Percentiles rank a stretch among this genome's conserved stretches.
Conservation (phyloP, 1,139 yeast species). For the Blastobotrys capitulatus region DNA sequence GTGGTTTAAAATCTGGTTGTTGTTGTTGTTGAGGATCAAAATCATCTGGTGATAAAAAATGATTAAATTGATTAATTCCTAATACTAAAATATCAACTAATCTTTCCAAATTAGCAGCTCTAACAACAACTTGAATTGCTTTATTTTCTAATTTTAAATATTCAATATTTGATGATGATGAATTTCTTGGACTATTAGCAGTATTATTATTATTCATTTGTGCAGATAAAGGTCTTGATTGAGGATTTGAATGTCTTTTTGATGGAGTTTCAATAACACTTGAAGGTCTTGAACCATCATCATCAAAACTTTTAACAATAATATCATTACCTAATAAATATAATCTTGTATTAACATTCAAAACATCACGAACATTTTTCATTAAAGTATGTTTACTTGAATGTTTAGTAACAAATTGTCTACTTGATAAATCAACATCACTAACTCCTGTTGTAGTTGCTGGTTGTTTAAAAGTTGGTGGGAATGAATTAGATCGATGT, state of each 20-base stretch:
- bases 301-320: slow-evolving; percentile 48
- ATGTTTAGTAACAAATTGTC: slow-evolving; percentile 35
- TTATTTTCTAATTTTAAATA: slow-evolving; percentile 12
- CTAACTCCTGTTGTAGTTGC: slow-evolving; percentile 35
- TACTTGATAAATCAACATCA: slow-evolving; percentile 35
- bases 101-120: slow-evolving; percentile 56
- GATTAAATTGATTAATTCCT: slow-evolving; percentile 54
- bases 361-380: slow-evolving; percentile 51
- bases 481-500: slow-evolving; percentile 35
- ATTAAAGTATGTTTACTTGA: slow-evolving; percentile 43
- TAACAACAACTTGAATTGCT: slow-evolving; percentile 42
- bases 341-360: slow-evolving; percentile 51
- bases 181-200: slow-evolving; percentile 13
- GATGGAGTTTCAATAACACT: slow-evolving; percentile 45
- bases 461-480: slow-evolving; percentile 26
- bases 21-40: slow-evolving; percentile 14
- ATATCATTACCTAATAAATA: slow-evolving; percentile 49
- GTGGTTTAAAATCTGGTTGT: slow-evolving; percentile 32
- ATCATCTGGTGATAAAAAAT: slow-evolving; percentile 41
- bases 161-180: slow-evolving; percentile 14
- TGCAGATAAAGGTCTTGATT: slow-evolving; percentile 32
- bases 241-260: slow-evolving; percentile 34
- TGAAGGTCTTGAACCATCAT: slow-evolving; percentile 38
- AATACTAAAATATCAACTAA: slow-evolving; percentile 57
- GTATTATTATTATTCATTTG: too few species aligned